Percentiles rank a stretch among this genome's conserved stretches.
These are phyloP conservation scores for Verticillium longisporum DNA, from an alignment of 2,329 filamentous ascomycete species.

Conservation along the genomic window DNA sequence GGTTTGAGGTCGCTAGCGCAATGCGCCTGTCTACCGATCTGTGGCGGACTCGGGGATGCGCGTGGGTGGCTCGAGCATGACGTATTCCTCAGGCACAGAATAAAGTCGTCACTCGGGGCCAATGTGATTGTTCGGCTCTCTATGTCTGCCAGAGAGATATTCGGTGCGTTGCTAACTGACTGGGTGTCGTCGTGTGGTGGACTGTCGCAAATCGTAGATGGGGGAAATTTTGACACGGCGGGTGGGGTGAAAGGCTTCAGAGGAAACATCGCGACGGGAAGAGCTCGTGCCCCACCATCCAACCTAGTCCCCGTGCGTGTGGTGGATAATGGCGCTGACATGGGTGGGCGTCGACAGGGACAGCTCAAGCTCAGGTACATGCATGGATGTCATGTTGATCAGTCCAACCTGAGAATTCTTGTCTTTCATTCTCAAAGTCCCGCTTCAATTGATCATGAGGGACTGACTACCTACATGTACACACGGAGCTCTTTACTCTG, in stretches of 20 bases:
- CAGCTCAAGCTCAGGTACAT: not conserved
- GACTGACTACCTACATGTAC: too few species aligned
- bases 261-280: not conserved
- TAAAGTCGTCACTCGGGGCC: not conserved
- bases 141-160: not conserved
- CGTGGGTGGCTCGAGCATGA: not conserved
- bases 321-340: not conserved
- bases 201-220: not conserved
- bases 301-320: not conserved
- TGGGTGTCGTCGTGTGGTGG: not conserved
- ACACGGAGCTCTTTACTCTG: too few species aligned
- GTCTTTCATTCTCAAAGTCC: not conserved
- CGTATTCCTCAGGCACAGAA: not conserved
- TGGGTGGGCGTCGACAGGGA: not conserved
- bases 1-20: not conserved
- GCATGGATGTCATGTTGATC: not conserved
- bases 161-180: not conserved
- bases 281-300: conserved; percentile 12
- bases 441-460: not conserved
- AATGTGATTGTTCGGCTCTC: not conserved
- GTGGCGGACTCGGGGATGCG: not conserved
- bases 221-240: not conserved
- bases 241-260: not conserved
- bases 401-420: not conserved
- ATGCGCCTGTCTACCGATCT: not conserved